These are phyloP conservation scores for Penicillium griseofulvum DNA, from an alignment of 2,329 filamentous ascomycete genomes.

Conservation along the genomic window DNA sequence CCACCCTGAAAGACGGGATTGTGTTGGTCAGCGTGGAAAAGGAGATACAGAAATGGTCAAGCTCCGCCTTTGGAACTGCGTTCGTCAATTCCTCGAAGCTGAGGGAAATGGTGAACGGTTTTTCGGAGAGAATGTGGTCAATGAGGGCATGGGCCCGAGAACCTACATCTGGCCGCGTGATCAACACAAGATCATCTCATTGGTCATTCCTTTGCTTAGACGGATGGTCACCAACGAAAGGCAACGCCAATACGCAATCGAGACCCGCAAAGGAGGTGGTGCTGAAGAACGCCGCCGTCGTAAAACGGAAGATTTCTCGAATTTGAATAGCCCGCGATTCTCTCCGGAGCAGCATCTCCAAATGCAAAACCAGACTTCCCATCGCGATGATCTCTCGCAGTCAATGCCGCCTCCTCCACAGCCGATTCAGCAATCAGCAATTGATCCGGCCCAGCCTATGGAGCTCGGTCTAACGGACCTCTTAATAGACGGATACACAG, in stretches of 20 bases:
- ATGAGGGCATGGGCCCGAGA: slow-evolving; percentile 39
- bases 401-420: slow-evolving; percentile 23
- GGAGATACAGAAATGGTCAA: slow-evolving; percentile 58
- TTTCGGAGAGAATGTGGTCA: slow-evolving; percentile 49
- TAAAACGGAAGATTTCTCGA: slow-evolving; percentile 37
- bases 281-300: slow-evolving; percentile 38
- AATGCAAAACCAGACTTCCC: slow-evolving; percentile 28
- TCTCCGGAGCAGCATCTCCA: slow-evolving; percentile 34
- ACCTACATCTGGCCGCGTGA: slow-evolving; percentile 55
- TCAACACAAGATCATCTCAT: slow-evolving; percentile 54
- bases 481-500: slow-evolving; percentile 38
- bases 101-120: slow-evolving; percentile 53
- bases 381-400: slow-evolving; percentile 23
- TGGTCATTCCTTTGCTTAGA: slow-evolving; percentile 56
- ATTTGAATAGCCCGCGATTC: slow-evolving; percentile 24
- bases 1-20: slow-evolving; percentile 56
- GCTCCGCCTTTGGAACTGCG: slow-evolving; percentile 56
- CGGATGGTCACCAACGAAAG: slow-evolving; percentile 61
- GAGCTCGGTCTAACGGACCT: slow-evolving; percentile 38
- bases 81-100: slow-evolving; percentile 52
- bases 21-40: slow-evolving; percentile 56
- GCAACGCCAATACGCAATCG: slow-evolving; percentile 57
- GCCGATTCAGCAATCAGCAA: slow-evolving; percentile 24
- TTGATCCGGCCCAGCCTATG: slow-evolving; percentile 23
- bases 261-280: slow-evolving; percentile 51